phyloP scores from a whole-genome alignment of 306 rosid species.

The Citrullus amarus region DNA sequence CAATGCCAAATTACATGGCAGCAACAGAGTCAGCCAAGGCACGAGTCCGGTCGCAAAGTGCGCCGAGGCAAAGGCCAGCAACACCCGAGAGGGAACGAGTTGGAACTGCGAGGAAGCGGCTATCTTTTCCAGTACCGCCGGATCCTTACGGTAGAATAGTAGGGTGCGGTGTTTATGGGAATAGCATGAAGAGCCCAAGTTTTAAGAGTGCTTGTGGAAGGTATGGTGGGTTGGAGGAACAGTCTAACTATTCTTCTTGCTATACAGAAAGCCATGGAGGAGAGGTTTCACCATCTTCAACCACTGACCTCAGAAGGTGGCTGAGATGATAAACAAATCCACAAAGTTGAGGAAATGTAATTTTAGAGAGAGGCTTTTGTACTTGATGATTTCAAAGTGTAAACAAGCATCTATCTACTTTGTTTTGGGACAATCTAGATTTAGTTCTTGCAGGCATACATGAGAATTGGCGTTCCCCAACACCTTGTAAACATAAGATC shows the following conservation, averaged over 20 bases:
- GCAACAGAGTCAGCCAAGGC: constrained; percentile 97
- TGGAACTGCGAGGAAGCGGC: constrained; percentile 73
- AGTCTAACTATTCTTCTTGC: constrained; percentile 89
- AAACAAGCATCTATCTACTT: neutral
- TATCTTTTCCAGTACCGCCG: constrained; percentile 75
- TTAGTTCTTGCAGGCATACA: too few relatives aligned
- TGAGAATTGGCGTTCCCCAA: neutral
- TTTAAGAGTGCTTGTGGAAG: constrained; percentile 64
- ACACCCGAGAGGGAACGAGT: constrained; percentile 81
- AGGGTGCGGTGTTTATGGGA: constrained; percentile 48
- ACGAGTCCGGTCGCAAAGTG: constrained; percentile 78
- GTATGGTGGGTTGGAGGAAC: constrained; percentile 60
- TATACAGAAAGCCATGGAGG: constrained; percentile 80
- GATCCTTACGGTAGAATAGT: constrained; percentile 45
- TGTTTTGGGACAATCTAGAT: too few relatives aligned
- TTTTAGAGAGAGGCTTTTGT: neutral
- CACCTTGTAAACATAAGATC: neutral
- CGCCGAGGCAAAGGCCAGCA: constrained; percentile 78
- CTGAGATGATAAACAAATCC: constrained; percentile 1
- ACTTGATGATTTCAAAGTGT: neutral
- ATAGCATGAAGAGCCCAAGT: constrained; percentile 79
- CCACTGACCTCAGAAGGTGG: constrained; percentile 74
- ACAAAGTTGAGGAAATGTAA: neutral
- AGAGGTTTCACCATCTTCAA: constrained; percentile 84
- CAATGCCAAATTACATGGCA: constrained; percentile 89